Evolutionary conservation across 2,329 filamentous ascomycete species (phyloP), one percentile per base, ranked within the genome.

Genomic region (Paraphoma sp.): DNA sequence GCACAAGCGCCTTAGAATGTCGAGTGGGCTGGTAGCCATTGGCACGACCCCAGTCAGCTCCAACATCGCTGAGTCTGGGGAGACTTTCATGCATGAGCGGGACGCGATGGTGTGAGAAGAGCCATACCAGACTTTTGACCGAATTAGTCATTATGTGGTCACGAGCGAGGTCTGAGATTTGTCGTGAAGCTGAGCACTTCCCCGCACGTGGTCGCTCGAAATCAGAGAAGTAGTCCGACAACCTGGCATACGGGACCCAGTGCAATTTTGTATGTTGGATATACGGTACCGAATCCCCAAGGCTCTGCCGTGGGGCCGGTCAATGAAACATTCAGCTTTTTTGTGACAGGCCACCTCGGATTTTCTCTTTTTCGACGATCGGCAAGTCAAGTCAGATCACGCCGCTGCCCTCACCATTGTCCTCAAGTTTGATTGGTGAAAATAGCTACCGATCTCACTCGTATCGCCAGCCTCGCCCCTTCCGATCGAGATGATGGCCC

Each of bases 71-170:
- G 30, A 48, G n/a, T 48, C 31, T 48, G 46, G 46, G 11, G n/a
- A 36, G 33, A 36, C 11, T 5, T 23, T 40, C 31, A 38, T 48
- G 31, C 46, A 48, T 18, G 46, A 48, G 46, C 46, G 46, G 46
- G 45, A 31, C 8, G 16, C 40, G 40, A 45, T 10, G 10, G 33
- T 14, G 3, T 36, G 33, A 10, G 33, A 36, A 36, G 14, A 36
- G 33, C 9, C 33, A 10, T 36, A 6, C 14, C 7, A 10, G 33
- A 10, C 10, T 14, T 7, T 10, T 10, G 14, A 36, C 9, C 33
- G 14, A 10, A 10, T 36, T 36, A 36, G 33, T 14, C 33, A 14
- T 3, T 36, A 36, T 36, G 14, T 6, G 14, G 33, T 36, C 33
- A 36, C 33, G 33, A 36, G 9, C 6, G 33, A 14, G 33, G 33